Evolutionary conservation across 306 rosid genomes (phyloP).

Genomic region (Dryas alaskensis): DNA sequence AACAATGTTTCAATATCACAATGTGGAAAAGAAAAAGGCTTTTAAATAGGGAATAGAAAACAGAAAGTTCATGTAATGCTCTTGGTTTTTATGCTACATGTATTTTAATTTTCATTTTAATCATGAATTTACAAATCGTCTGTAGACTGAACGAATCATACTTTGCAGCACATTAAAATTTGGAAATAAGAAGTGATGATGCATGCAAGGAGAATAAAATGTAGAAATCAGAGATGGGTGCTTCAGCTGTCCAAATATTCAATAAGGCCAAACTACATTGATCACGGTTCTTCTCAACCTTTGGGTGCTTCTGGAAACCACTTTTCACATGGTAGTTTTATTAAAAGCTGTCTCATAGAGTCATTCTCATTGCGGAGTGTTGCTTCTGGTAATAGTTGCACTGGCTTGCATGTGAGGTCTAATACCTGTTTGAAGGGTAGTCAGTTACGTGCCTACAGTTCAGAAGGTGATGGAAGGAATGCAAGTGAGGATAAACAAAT

Average conservation of each 20-base stretch:
- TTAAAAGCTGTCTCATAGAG: slow-evolving; percentile 42
- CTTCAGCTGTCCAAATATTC: slow-evolving; percentile 58
- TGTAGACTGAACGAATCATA: slow-evolving; percentile 29
- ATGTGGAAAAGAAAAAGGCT: no score
- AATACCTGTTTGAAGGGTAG: slow-evolving; percentile 35
- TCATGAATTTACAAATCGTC: neutral
- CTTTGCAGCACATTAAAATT: slow-evolving; percentile 28
- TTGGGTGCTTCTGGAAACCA: slow-evolving; percentile 34
- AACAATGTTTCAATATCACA: neutral
- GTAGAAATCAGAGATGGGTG: slow-evolving; percentile 64
- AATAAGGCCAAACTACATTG: slow-evolving; percentile 37
- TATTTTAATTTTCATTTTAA: neutral
- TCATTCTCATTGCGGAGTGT: slow-evolving; percentile 31
- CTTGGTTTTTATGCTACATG: neutral
- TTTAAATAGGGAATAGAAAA: neutral
- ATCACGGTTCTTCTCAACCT: slow-evolving; percentile 38
- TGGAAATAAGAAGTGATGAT: slow-evolving; percentile 38
- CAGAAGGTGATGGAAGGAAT: slow-evolving; percentile 83
- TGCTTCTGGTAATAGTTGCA: slow-evolving; percentile 34
- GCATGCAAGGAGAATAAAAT: slow-evolving; percentile 72
- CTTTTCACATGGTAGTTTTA: slow-evolving; percentile 36
- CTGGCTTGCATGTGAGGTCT: slow-evolving; percentile 31
- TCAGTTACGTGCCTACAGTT: slow-evolving; percentile 61
- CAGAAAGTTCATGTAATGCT: neutral
- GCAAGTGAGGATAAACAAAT: slow-evolving; percentile 68